Base-by-base conservation (phyloP, 495 filamentous ascomycete species). In the Penicillium pancosmium region DNA sequence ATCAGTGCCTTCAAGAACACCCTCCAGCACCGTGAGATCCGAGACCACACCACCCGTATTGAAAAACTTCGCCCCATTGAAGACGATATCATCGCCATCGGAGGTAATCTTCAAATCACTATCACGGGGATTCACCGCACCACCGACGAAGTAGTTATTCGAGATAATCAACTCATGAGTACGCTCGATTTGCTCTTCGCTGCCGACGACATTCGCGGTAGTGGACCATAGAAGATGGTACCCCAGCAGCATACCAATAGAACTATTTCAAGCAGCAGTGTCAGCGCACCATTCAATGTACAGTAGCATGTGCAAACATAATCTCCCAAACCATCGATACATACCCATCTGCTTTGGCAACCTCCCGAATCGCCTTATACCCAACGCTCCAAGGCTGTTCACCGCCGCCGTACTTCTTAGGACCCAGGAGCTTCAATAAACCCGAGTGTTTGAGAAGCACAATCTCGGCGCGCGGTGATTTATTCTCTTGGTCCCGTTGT, bases 211-310 rank as follows among this genome's bases (percentile, higher is more conserved):
- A 56, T 74, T 76, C 5, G 81, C 79, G 0, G 82, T 85, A 19
- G 75, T 81, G 0, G 80, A 82, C 84, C 84, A 87, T 40, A 86
- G 76, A 6, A 87, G 73, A 60, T 87, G 84, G 59, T 86, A 86
- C 19, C 83, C 83, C 2, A 86, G 71, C 10, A 86, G 73, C 81
- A 84, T 84, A 6, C 83, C 84, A 41, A 84, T 74, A 12, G 77
- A 86, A 19, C 66, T 73, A 34, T 56, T 16, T 12, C 27, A 12
- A 35, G 48, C 5, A 41, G 25, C 15, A 35, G 19, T 35, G 19
- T 35, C 21, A 38, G 21, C n/a, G 19, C 34, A 9, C 3, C 48
- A 4, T 25, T 54, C 27, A 52, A 15, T n/a, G 19, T 25, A 40
- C 1, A 13, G 2, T 25, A 13, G 2, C 16, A 46, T 21, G 8